A percentile compares a stretch with the other conserved stretches of the same genome.
phyloP scores from a whole-genome alignment of 2,329 filamentous ascomycete species.

The Penicillium corylophilum region DNA sequence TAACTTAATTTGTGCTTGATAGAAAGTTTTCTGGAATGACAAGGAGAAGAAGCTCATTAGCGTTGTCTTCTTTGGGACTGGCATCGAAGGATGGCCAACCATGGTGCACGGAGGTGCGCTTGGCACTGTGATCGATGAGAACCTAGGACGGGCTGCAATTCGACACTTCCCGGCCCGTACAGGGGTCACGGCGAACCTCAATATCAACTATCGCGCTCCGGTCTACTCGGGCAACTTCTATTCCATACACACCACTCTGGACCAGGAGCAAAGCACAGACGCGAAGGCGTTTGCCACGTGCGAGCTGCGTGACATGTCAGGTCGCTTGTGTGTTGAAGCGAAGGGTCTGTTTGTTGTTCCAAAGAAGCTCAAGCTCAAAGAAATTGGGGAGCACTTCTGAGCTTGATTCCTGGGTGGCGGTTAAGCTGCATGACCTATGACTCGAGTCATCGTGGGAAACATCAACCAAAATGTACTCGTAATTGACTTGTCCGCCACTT shows the following conservation, averaged over 20 bases:
- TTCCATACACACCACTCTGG: slow-evolving; percentile 52
- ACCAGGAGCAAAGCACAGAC: slow-evolving; percentile 40
- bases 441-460: neutral
- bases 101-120: slow-evolving; percentile 70
- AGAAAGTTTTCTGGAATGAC: slow-evolving; percentile 65
- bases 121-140: slow-evolving; percentile 69
- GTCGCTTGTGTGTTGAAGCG: slow-evolving; percentile 59
- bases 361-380: slow-evolving; percentile 45
- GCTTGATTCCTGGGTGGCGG: neutral
- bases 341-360: slow-evolving; percentile 61
- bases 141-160: slow-evolving; percentile 63
- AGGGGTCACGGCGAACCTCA: slow-evolving; percentile 58
- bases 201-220: slow-evolving; percentile 63
- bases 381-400: slow-evolving; percentile 44
- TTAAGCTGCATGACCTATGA: neutral
- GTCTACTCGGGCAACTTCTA: slow-evolving; percentile 63
- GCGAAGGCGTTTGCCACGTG: slow-evolving; percentile 39
- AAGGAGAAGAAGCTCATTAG: slow-evolving; percentile 58
- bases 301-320: slow-evolving; percentile 44
- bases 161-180: slow-evolving; percentile 48
- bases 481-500: slow-evolving; percentile 1
- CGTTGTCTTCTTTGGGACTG: slow-evolving; percentile 68
- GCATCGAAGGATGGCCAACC: slow-evolving; percentile 67
- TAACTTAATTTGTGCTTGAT: slow-evolving; percentile 31
- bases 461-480: neutral